Percentiles rank a stretch among this genome's conserved stretches.
Conservation (phyloP, 805 yeast species). For the Candida chilensis region DNA sequence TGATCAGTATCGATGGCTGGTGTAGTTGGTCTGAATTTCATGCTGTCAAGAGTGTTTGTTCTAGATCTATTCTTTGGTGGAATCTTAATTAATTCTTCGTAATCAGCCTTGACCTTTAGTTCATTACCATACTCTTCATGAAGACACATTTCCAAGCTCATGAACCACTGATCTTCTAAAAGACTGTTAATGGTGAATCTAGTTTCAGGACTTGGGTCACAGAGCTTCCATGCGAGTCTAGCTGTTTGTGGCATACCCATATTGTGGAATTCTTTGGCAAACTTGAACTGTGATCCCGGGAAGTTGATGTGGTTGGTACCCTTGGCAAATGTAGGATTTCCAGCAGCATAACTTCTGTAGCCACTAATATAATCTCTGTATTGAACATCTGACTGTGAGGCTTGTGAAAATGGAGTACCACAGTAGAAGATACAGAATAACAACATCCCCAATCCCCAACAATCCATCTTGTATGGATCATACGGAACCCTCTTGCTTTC, state of each 20-base stretch:
- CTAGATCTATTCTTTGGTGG: no score
- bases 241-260: constrained; percentile 59
- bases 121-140: no score
- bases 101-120: no score
- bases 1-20: no score
- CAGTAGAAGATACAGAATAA: constrained; percentile 51
- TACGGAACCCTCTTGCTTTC: constrained; percentile 19
- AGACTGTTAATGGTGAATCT: constrained; percentile 48
- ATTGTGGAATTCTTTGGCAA: constrained; percentile 52
- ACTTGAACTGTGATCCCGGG: constrained; percentile 67
- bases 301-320: constrained; percentile 34
- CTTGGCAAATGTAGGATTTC: constrained; percentile 40
- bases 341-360: constrained; percentile 19
- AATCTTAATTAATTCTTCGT: no score
- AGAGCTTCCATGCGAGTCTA: constrained; percentile 64
- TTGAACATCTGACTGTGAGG: constrained; percentile 33
- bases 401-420: constrained; percentile 50
- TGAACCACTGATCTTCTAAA: constrained; percentile 59
- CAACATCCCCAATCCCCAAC: constrained; percentile 67
- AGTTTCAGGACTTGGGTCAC: constrained; percentile 49
- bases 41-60: no score
- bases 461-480: constrained; percentile 62
- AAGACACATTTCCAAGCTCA: constrained; percentile 47
- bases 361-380: constrained; percentile 52
- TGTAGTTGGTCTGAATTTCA: no score